Conservation (phyloP, 1,284 basidiomycete genomes). For the Moesziomyces sp. region DNA sequence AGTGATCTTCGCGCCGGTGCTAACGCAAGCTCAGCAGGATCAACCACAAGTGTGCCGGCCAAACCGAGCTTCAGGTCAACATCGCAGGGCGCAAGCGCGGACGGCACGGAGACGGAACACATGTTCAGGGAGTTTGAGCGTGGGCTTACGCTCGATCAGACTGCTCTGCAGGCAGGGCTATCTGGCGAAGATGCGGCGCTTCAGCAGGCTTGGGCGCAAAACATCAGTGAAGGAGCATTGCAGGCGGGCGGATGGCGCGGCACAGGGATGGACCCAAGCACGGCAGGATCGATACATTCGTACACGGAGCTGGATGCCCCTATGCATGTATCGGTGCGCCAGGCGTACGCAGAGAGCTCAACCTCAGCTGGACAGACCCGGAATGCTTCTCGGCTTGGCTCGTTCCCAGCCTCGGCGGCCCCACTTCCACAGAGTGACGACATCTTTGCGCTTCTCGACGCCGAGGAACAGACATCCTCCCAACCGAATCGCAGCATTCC, state of each 20-base stretch:
- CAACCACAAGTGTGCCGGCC: background rate
- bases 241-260: constrained; percentile 6
- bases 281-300: background rate
- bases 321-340: constrained; percentile 18
- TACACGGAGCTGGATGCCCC: constrained; percentile 23
- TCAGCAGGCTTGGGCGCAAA: constrained; percentile 7
- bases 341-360: background rate
- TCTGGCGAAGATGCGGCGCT: background rate
- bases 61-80: constrained; percentile 3
- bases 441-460: constrained; percentile 35
- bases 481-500: background rate
- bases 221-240: background rate
- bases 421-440: constrained; percentile 21
- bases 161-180: background rate
- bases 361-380: background rate
- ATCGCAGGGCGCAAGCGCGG: background rate
- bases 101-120: background rate
- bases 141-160: constrained; percentile 6
- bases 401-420: constrained; percentile 1
- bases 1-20: constrained; percentile 19
- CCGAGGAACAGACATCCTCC: constrained; percentile 4
- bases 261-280: constrained; percentile 17
- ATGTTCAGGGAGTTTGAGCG: constrained; percentile 26
- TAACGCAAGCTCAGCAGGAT: background rate
- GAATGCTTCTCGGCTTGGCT: no score